Conservation (phyloP, 371 early-diverging fungal genomes). For the Globomyces sp. region DNA sequence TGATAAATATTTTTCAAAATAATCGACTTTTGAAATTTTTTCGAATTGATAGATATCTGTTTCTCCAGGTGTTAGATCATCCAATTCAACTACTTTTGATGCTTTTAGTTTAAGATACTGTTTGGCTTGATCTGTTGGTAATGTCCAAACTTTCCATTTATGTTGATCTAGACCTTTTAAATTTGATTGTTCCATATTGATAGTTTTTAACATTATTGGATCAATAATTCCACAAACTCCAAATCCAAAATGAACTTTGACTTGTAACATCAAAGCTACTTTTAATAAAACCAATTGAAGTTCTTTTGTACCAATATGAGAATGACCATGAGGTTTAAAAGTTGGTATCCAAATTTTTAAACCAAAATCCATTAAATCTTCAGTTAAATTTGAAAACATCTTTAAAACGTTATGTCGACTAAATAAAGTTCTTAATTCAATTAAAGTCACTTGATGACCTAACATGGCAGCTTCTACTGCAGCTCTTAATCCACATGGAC, state of each 20-base stretch:
- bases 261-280: slow-evolving; percentile 33
- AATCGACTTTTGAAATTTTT: slow-evolving; percentile 31
- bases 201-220: slow-evolving; percentile 3
- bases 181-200: neutral
- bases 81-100: slow-evolving; percentile 12
- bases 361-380: slow-evolving; percentile 34
- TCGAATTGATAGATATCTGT: slow-evolving; percentile 23
- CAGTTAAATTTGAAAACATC: slow-evolving; percentile 33
- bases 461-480: slow-evolving; percentile 32
- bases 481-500: slow-evolving; percentile 42
- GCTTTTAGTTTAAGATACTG: neutral
- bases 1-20: slow-evolving; percentile 27
- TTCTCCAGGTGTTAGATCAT: slow-evolving; percentile 22
- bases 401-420: slow-evolving; percentile 45
- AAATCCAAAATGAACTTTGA: slow-evolving; percentile 18
- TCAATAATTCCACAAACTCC: slow-evolving; percentile 39
- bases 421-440: slow-evolving; percentile 37
- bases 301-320: slow-evolving; percentile 36
- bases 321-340: slow-evolving; percentile 28
- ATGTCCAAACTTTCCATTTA: slow-evolving; percentile 28
- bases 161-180: neutral
- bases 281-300: slow-evolving; percentile 38
- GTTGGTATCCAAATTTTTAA: slow-evolving; percentile 26
- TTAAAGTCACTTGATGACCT: slow-evolving; percentile 27
- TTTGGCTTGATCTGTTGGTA: slow-evolving; percentile 31